Base-by-base conservation (phyloP, 306 rosid genomes). In the Sesbania bispinosa region DNA sequence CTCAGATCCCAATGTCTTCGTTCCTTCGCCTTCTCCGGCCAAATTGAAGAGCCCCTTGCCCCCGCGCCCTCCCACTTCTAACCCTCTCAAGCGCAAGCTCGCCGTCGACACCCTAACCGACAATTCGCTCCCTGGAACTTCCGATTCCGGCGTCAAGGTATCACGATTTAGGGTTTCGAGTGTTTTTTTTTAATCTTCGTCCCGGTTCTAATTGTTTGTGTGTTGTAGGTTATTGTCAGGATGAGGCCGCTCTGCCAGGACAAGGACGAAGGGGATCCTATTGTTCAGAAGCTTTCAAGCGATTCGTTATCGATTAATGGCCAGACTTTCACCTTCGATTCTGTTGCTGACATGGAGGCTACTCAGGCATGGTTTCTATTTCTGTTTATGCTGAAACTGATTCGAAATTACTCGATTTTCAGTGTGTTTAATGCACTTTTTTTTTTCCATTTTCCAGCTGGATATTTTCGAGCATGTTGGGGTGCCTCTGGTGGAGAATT, bases 401-500 rank as follows among this genome's bases (percentile, higher is more conserved):
- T 8, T 27, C 48, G 53, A 3, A 14, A 14, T 26, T 60, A 55
- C 19, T 23, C 62, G 2, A 30, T 42, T 48, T 60, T 1, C 15
- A 68, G 30, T 20, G 4, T 21, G 70, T 21, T 42, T 74, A 51
- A 59, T 43, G 36, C 45, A 33, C 38, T 13, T 61, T 41, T 10
- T 59, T 20, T 6, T 58, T 52, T 27, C 0, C 42, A 41, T 77
- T 38, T 85, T n/a, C 47, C 93, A 92, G 98, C 73, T 85, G 52
- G 98, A 89, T 77, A 77, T 92, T 65, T 92, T 92, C 57, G 85
- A 92, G 84, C 91, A 85, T 69, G 84, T 89, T n/a, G 98, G 96
- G 54, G 84, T 71, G 61, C 96, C 98, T 42, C 87, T 92, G 33
- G 92, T 92, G 8, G 98, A 88, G 75, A 92, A 92, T 76, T 92